These are phyloP conservation scores for Talaromyces stipitatus DNA, from an alignment of 495 filamentous ascomycete genomes.

Conservation along the genomic window DNA sequence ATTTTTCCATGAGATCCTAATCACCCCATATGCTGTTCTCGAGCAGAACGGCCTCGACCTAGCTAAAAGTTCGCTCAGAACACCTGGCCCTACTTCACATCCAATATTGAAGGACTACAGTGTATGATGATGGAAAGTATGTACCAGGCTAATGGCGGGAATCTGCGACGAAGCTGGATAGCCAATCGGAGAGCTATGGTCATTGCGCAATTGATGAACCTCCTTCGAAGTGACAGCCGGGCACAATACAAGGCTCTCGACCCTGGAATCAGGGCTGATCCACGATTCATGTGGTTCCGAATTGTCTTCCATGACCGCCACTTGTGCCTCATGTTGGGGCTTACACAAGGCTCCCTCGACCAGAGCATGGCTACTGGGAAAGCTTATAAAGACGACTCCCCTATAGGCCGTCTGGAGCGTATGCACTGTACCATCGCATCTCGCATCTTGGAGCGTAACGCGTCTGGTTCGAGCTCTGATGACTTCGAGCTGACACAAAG, in stretches of 20 bases:
- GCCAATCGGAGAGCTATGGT: conserved; percentile 32
- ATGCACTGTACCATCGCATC: conserved; percentile 17
- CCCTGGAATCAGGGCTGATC: conserved; percentile 10
- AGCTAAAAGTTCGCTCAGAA: conserved; percentile 5
- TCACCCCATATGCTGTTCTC: conserved; percentile 9
- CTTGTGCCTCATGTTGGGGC: conserved; percentile 39
- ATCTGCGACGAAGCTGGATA: conserved; percentile 33
- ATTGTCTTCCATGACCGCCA: conserved; percentile 31
- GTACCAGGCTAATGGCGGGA: conserved; percentile 34
- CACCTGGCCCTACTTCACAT: conserved; percentile 10
- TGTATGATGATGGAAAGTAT: conserved; percentile 35
- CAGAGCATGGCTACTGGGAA: conserved; percentile 16
- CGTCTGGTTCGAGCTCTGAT: conserved; percentile 5
- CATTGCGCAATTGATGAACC: conserved; percentile 29
- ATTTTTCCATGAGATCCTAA: conserved; percentile 11
- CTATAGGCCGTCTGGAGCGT: conserved; percentile 15
- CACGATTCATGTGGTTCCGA: conserved; percentile 19
- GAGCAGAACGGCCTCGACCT: conserved; percentile 7
- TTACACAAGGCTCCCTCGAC: conserved; percentile 31
- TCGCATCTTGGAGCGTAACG: conserved; percentile 37
- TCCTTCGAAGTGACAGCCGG: conserved; percentile 21
- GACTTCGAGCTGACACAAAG: conserved; percentile 16
- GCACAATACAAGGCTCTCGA: conserved; percentile 12
- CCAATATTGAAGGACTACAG: conserved; percentile 25
- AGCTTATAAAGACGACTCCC: conserved; percentile 4